A percentile compares a stretch with the other conserved stretches of the same genome.
These are phyloP conservation scores for Lablab purpureus DNA, from an alignment of 306 rosid species.

Conservation along the genomic window DNA sequence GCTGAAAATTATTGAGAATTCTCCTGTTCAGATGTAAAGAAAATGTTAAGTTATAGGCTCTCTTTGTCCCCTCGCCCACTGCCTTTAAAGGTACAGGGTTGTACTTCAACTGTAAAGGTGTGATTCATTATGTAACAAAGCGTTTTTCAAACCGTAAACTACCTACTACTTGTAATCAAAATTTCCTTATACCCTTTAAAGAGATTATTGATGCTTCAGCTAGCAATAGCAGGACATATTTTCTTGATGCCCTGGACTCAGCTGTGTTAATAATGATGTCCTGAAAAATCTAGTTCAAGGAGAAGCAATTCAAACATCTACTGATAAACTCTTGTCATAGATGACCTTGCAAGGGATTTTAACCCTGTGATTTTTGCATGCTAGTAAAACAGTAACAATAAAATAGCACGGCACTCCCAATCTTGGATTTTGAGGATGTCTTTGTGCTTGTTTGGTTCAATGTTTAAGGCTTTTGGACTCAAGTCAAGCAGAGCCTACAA, in stretches of 20 bases:
- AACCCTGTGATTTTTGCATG: not conserved
- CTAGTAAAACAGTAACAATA: not conserved
- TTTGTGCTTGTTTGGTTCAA: not conserved
- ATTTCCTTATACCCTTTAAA: not conserved
- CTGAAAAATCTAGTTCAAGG: not conserved
- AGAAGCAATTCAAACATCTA: slow-evolving; percentile 10
- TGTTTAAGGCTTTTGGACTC: not conserved
- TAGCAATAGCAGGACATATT: not conserved
- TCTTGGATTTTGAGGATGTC: slow-evolving; percentile 1
- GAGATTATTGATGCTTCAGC: slow-evolving; percentile 5
- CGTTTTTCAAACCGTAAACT: not conserved
- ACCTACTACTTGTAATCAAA: not conserved
- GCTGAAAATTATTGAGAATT: not conserved
- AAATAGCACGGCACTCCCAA: not conserved
- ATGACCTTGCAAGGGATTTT: not conserved
- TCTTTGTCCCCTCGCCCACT: not conserved
- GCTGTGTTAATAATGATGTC: not conserved
- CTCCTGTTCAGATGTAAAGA: slow-evolving; percentile 3
- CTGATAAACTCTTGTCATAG: not conserved
- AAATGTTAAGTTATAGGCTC: not conserved
- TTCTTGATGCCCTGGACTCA: not conserved
- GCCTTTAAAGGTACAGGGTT: not conserved
- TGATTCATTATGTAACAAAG: not conserved
- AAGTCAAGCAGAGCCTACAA: not conserved
- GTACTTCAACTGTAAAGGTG: not conserved